phyloP scores from a whole-genome alignment of 441 rosid genomes.

The Croton laevigatus region DNA sequence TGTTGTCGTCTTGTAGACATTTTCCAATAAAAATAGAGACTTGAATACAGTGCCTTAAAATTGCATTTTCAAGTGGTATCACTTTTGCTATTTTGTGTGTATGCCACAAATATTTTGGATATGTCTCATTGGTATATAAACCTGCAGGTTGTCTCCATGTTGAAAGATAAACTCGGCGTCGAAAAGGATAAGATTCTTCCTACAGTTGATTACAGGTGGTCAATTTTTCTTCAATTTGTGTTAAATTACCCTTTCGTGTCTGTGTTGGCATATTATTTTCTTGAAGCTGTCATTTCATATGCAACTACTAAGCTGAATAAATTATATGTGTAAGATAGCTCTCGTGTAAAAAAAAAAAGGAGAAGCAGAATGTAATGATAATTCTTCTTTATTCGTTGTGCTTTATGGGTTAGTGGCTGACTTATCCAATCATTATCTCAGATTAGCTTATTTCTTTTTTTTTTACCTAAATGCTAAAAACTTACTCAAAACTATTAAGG shows the following conservation, averaged over 20 bases:
- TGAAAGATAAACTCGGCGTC: constrained; percentile 84
- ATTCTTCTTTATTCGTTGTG: neutral
- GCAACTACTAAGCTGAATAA: neutral
- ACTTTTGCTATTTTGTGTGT: neutral
- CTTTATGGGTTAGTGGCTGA: neutral
- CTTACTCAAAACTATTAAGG: neutral
- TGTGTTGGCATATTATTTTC: neutral
- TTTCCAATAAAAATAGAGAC: constrained; percentile 4
- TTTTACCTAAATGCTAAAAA: neutral
- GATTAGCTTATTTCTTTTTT: neutral
- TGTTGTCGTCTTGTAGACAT: neutral
- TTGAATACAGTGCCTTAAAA: neutral
- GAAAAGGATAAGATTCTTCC: constrained; percentile 66
- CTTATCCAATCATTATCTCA: no score
- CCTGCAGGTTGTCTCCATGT: constrained; percentile 73
- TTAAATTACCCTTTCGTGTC: constrained; percentile 3
- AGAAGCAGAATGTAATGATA: neutral
- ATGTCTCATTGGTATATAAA: constrained; percentile 19
- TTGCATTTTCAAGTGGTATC: neutral
- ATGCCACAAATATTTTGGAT: constrained; percentile 10
- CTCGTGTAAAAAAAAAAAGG: no score
- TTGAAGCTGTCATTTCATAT: constrained; percentile 1
- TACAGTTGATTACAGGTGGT: constrained; percentile 73
- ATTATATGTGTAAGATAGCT: no score
- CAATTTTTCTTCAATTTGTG: constrained; percentile 4